phyloP scores from a whole-genome alignment of 1,284 basidiomycete species.

The Ganoderma leucocontextum region DNA sequence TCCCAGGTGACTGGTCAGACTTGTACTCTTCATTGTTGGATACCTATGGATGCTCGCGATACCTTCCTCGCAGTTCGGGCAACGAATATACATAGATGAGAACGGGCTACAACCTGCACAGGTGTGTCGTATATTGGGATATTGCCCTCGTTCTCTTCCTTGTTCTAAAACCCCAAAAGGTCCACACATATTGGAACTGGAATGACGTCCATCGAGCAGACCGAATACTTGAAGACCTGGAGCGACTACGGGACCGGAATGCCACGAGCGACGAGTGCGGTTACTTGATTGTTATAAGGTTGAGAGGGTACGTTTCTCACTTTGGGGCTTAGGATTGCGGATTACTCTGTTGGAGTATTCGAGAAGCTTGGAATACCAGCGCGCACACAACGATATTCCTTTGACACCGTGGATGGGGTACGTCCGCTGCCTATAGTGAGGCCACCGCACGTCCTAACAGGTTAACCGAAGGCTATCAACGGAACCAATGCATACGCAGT shows the following conservation, averaged over 20 bases:
- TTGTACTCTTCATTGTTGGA: slow-evolving; percentile 66
- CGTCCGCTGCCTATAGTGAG: slow-evolving; percentile 30
- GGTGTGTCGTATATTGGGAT: slow-evolving; percentile 51
- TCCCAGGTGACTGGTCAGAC: slow-evolving; percentile 44
- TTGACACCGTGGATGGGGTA: slow-evolving; percentile 57
- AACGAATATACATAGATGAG: slow-evolving; percentile 87
- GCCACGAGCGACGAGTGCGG: slow-evolving; percentile 76
- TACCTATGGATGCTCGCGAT: slow-evolving; percentile 80
- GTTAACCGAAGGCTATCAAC: slow-evolving; percentile 47
- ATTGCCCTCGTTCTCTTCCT: neutral
- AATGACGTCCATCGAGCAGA: slow-evolving; percentile 87
- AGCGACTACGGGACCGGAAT: slow-evolving; percentile 68
- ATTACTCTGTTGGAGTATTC: slow-evolving; percentile 56
- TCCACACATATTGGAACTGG: slow-evolving; percentile 91
- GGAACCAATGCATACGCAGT: slow-evolving; percentile 89
- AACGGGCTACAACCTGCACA: slow-evolving; percentile 93
- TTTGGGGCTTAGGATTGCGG: slow-evolving; percentile 60
- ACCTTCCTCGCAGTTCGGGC: slow-evolving; percentile 71
- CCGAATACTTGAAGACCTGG: slow-evolving; percentile 73
- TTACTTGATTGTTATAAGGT: neutral
- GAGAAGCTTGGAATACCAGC: slow-evolving; percentile 73
- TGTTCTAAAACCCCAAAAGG: slow-evolving; percentile 53
- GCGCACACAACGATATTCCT: slow-evolving; percentile 74
- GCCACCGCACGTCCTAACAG: neutral
- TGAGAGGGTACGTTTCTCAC: neutral